Conservation (phyloP, 495 filamentous ascomycete genomes). For the Pseudotulostoma volvatum region DNA sequence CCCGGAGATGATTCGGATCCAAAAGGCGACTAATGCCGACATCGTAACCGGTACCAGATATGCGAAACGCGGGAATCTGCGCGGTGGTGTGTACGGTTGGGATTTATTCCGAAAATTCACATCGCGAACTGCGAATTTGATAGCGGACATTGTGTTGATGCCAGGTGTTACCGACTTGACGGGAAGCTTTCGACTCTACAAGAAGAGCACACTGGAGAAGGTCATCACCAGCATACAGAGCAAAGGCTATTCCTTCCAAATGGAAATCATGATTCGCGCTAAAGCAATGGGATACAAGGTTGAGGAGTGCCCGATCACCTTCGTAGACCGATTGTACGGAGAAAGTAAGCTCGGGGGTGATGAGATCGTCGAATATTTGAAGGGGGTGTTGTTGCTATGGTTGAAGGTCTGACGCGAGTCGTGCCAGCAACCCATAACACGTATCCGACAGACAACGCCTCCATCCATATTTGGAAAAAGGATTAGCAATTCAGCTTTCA, state of each 20-base stretch:
- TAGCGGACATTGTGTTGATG: constrained; percentile 83
- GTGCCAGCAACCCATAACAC: too few species aligned
- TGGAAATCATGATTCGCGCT: constrained; percentile 91
- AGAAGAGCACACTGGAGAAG: constrained; percentile 73
- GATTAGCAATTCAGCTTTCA: too few species aligned
- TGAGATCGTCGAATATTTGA: constrained; percentile 96
- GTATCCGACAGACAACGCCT: too few species aligned
- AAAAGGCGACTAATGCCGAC: constrained; percentile 58
- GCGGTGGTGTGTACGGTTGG: constrained; percentile 94
- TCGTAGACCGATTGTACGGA: constrained; percentile 89
- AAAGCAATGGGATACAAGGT: constrained; percentile 85
- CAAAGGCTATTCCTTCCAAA: constrained; percentile 97
- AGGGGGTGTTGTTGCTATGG: constrained; percentile 84
- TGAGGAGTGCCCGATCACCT: constrained; percentile 85
- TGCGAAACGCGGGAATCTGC: constrained; percentile 39
- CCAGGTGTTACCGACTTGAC: constrained; percentile 96
- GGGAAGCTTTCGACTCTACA: constrained; percentile 87
- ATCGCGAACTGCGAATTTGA: constrained; percentile 76
- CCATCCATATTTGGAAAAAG: too few species aligned
- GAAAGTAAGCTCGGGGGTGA: constrained; percentile 88
- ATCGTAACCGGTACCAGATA: constrained; percentile 96
- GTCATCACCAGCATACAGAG: constrained; percentile 75
- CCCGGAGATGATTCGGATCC: constrained; percentile 65
- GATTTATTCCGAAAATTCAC: constrained; percentile 94
- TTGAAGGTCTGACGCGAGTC: constrained; percentile 70